Evolutionary conservation across 2,329 filamentous ascomycete species (phyloP).

Genomic region (Ophiosphaerella herpotricha): DNA sequence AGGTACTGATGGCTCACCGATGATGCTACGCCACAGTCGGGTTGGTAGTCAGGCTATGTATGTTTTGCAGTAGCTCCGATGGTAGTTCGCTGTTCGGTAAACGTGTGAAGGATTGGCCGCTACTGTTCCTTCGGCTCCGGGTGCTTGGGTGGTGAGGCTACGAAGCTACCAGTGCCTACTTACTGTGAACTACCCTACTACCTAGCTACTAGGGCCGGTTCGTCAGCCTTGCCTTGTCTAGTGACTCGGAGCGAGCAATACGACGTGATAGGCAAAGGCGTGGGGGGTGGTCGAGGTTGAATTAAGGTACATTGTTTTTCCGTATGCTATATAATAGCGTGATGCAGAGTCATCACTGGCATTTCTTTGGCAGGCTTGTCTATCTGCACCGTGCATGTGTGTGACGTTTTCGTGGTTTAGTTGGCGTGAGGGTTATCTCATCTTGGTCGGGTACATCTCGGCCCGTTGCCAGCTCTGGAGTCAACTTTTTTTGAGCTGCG

Average conservation of each 20-base stretch:
- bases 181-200: not conserved
- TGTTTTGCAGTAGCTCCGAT: slow-evolving; percentile 30
- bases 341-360: slow-evolving; percentile 13
- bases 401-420: too few relatives aligned
- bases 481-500: not conserved
- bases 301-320: slow-evolving; percentile 32
- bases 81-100: slow-evolving; percentile 1
- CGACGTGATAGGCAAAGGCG: not conserved
- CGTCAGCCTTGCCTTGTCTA: slow-evolving; percentile 19
- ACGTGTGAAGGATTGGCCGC: slow-evolving; percentile 7
- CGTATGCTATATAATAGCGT: slow-evolving; percentile 16
- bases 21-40: slow-evolving; percentile 24
- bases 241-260: slow-evolving; percentile 9
- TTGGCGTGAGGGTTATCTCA: too few relatives aligned
- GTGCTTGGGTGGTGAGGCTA: slow-evolving; percentile 3
- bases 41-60: slow-evolving; percentile 16
- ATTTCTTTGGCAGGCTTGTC: slow-evolving; percentile 2
- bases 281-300: slow-evolving; percentile 15
- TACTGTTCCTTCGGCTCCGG: slow-evolving; percentile 5
- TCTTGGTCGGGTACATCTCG: too few relatives aligned
- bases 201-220: slow-evolving; percentile 9
- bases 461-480: not conserved
- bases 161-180: too few relatives aligned
- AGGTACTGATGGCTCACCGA: slow-evolving; percentile 17
- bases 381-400: not conserved